Evolutionary conservation across 2,329 filamentous ascomycete genomes (phyloP).

Genomic region (Macrophomina tecta): DNA sequence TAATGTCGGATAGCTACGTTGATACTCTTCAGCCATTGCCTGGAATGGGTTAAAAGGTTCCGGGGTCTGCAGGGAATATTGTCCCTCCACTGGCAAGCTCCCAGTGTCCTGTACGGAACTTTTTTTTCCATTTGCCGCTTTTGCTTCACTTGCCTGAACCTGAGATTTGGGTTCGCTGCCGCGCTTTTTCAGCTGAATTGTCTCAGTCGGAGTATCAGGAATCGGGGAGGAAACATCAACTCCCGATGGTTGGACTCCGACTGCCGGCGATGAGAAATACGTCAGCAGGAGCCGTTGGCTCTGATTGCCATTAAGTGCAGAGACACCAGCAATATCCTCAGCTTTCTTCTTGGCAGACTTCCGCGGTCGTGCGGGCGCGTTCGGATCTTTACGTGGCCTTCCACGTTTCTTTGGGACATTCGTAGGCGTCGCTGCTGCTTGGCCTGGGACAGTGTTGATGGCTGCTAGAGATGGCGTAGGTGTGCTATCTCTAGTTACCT

Average conservation of each 20-base stretch:
- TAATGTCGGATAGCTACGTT: not conserved
- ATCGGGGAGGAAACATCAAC: not conserved
- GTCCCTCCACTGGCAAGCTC: not conserved
- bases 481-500: not conserved
- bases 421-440: not conserved
- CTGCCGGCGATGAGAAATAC: not conserved
- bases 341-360: slow-evolving; percentile 14
- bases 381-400: slow-evolving; percentile 27
- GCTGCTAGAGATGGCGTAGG: not conserved
- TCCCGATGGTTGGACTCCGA: not conserved
- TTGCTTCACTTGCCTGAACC: not conserved
- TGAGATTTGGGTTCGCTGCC: not conserved
- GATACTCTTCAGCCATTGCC: slow-evolving; percentile 16
- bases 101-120: not conserved
- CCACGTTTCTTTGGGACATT: slow-evolving; percentile 28
- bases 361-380: slow-evolving; percentile 12
- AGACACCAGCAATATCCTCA: not conserved
- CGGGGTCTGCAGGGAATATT: not conserved
- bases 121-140: not conserved
- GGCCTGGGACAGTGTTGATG: no score
- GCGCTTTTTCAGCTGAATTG: not conserved
- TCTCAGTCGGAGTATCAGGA: not conserved
- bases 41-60: not conserved
- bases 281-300: not conserved
- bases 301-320: not conserved